Percentiles rank a stretch among this genome's conserved stretches.
phyloP scores from a whole-genome alignment of 495 filamentous ascomycete genomes.

The Penicillium silybi region DNA sequence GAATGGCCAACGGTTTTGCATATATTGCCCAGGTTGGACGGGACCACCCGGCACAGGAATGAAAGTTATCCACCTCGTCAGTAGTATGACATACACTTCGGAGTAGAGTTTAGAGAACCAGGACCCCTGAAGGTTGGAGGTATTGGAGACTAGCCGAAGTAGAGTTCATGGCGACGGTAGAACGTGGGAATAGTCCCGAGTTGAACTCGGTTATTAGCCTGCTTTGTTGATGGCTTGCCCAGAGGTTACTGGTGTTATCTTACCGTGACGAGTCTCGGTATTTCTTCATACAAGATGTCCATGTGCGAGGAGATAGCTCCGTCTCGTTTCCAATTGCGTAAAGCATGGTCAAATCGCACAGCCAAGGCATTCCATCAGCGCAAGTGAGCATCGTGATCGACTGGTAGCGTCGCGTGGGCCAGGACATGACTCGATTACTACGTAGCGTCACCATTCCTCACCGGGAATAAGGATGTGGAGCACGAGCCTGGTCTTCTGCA shows the following conservation, averaged over 20 bases:
- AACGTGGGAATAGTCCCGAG: not conserved
- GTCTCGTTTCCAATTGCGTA: not conserved
- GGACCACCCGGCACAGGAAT: not conserved
- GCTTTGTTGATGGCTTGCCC: not conserved
- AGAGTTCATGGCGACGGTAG: not conserved
- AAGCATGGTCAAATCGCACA: not conserved
- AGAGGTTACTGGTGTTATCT: not conserved
- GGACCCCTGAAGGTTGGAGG: not conserved
- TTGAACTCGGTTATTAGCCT: slow-evolving; percentile 7
- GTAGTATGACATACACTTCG: not conserved
- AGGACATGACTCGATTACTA: slow-evolving; percentile 1
- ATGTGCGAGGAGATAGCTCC: not conserved
- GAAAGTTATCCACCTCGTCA: too few species aligned
- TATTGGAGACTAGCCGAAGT: slow-evolving; percentile 9
- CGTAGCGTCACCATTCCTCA: slow-evolving; percentile 2
- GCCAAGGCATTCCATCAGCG: not conserved
- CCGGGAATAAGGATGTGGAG: slow-evolving; percentile 3
- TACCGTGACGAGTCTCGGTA: slow-evolving; percentile 2
- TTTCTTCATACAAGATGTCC: not conserved
- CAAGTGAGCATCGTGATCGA: not conserved
- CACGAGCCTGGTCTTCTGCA: slow-evolving; percentile 8
- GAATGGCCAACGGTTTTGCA: slow-evolving; percentile 8
- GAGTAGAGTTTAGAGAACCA: not conserved
- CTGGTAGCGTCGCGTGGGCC: not conserved
- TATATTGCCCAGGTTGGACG: slow-evolving; percentile 4